Conservation (phyloP, 148 eudicot species). For the Spergularia marina region DNA sequence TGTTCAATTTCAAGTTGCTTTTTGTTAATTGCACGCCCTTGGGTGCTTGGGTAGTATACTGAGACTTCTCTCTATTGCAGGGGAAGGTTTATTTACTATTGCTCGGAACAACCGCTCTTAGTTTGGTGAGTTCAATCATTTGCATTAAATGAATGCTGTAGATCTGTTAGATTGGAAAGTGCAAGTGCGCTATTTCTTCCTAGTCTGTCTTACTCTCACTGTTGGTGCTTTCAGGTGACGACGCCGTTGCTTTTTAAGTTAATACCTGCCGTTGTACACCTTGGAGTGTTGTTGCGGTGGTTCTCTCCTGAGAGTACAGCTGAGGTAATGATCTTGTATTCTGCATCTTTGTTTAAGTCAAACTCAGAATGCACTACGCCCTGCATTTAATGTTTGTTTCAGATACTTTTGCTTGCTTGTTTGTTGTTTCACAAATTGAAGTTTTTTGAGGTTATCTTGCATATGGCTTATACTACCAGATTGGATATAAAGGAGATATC, state of each 20-base stretch:
- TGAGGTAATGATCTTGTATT: slow-evolving; percentile 53
- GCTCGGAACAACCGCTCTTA: slow-evolving; percentile 95
- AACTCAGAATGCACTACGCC: neutral
- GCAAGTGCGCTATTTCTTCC: neutral
- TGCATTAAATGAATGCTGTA: neutral
- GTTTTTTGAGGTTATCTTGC: slow-evolving; percentile 34
- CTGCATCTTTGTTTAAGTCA: neutral
- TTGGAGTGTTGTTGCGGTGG: slow-evolving; percentile 91
- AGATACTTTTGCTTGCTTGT: neutral
- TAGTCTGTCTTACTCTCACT: neutral
- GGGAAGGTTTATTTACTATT: slow-evolving; percentile 79
- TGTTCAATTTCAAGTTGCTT: neutral
- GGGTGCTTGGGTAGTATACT: neutral
- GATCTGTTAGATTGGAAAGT: neutral
- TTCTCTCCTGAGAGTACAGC: slow-evolving; percentile 72
- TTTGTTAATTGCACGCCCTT: neutral
- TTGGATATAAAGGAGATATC: slow-evolving; percentile 76
- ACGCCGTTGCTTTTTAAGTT: slow-evolving; percentile 94
- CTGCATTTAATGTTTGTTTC: neutral
- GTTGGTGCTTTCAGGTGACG: slow-evolving; percentile 60
- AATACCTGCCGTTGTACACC: slow-evolving; percentile 93
- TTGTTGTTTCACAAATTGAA: neutral
- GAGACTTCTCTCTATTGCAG: slow-evolving; percentile 38
- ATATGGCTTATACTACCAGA: slow-evolving; percentile 58
- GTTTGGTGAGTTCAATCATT: slow-evolving; percentile 54